Evolutionary conservation across 495 filamentous ascomycete genomes (phyloP).

Genomic region (Xylaria acuta): DNA sequence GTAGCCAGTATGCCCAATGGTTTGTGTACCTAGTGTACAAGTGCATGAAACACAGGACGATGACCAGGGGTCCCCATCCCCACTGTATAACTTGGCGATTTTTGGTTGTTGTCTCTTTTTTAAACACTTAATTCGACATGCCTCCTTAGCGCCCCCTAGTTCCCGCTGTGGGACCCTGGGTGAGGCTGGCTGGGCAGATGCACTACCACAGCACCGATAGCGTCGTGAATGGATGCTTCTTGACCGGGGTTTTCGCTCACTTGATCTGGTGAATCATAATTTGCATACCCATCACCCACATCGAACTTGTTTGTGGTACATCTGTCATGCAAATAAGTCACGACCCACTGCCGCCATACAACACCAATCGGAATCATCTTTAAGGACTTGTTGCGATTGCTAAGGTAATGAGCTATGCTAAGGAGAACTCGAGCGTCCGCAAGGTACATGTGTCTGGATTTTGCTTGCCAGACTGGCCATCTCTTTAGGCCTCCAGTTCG

Average conservation of each 20-base stretch:
- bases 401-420: conserved; percentile 25
- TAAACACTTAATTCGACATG: conserved; percentile 21
- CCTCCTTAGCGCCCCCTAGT: conserved; percentile 30
- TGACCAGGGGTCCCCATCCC: conserved; percentile 1
- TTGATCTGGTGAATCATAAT: conserved; percentile 26
- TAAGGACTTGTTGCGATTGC: conserved; percentile 28
- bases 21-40: neutral
- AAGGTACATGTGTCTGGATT: conserved; percentile 12
- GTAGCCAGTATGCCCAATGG: neutral
- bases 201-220: conserved; percentile 20
- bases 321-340: conserved; percentile 27
- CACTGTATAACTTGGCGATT: neutral
- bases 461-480: conserved; percentile 10
- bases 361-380: conserved; percentile 26
- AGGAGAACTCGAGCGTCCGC: conserved; percentile 27
- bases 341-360: conserved; percentile 3
- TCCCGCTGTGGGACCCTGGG: conserved; percentile 42
- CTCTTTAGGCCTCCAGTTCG: neutral
- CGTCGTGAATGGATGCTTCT: conserved; percentile 15
- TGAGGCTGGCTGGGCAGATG: conserved; percentile 37
- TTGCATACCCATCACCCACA: conserved; percentile 23
- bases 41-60: conserved; percentile 3
- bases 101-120: conserved; percentile 27
- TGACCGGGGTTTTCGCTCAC: conserved; percentile 13
- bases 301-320: conserved; percentile 12